A percentile compares a stretch with the other conserved stretches of the same genome.
phyloP scores from a whole-genome alignment of 2,329 filamentous ascomycete genomes.

The Pestalotiopsis sp. region DNA sequence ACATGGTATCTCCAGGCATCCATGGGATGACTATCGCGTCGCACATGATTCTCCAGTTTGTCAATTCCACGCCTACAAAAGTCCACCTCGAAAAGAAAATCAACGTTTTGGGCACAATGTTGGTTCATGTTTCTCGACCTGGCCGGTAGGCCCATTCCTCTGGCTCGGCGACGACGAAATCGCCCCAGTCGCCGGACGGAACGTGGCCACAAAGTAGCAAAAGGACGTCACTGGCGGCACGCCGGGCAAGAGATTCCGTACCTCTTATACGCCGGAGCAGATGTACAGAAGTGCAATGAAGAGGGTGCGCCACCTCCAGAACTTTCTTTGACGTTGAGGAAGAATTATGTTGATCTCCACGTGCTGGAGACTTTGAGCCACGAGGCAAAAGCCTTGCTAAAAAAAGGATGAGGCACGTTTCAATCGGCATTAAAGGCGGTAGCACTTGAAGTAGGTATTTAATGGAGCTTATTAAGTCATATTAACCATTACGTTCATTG shows the following conservation, averaged over 20 bases:
- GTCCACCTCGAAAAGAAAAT: no score
- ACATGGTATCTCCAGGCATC: no score
- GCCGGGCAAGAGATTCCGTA: background rate
- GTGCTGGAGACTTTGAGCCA: background rate
- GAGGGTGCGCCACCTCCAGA: background rate
- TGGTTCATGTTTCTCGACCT: no score
- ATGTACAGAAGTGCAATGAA: background rate
- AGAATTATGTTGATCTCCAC: background rate
- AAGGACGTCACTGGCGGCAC: background rate
- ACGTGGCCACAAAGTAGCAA: slow-evolving; percentile 7
- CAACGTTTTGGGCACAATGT: no score
- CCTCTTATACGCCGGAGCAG: background rate
- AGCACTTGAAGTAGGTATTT: background rate
- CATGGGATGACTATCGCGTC: no score
- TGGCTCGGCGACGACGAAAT: background rate
- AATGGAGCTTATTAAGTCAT: no score
- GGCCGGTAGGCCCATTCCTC: no score
- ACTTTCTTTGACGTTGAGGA: background rate
- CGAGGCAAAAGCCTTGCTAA: background rate
- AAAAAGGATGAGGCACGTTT: background rate
- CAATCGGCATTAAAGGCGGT: background rate
- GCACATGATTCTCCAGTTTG: no score
- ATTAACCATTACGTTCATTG: no score
- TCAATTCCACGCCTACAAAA: no score
- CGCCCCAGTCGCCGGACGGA: background rate